Evolutionary conservation across 441 rosid species (phyloP).

Genomic region (Jatropha podagrica): DNA sequence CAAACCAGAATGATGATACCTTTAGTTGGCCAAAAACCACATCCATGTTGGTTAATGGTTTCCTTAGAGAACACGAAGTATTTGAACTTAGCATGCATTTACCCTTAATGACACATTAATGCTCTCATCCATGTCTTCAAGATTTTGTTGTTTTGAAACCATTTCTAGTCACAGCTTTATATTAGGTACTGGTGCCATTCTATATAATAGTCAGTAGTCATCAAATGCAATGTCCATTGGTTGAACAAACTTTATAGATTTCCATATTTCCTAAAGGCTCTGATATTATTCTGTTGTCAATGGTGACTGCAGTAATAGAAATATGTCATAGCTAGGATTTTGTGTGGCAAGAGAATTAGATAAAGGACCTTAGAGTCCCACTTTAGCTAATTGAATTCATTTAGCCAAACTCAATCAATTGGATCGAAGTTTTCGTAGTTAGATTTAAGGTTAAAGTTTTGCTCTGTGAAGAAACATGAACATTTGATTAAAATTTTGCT

Average conservation of each 20-base stretch:
- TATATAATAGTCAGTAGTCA: neutral
- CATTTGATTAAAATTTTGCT: neutral
- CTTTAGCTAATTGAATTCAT: neutral
- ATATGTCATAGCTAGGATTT: neutral
- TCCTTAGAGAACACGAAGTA: neutral
- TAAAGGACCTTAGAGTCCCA: conserved; percentile 7
- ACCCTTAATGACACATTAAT: too few species aligned
- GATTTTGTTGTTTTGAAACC: neutral
- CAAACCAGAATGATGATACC: too few species aligned
- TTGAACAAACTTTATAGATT: neutral
- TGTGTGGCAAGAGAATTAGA: neutral
- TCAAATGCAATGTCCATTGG: neutral
- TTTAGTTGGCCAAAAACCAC: neutral
- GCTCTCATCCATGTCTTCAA: neutral
- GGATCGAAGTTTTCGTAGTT: too few species aligned
- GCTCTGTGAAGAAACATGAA: neutral
- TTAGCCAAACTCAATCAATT: neutral
- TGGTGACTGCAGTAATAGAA: neutral
- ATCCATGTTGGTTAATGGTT: neutral
- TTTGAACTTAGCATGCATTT: neutral
- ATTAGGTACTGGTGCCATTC: neutral
- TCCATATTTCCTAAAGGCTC: neutral
- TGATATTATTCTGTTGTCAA: neutral
- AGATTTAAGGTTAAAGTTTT: neutral
- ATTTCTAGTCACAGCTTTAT: neutral